These are phyloP conservation scores for Ascoidea tarda DNA, from an alignment of 805 yeast species.

Conservation along the genomic window DNA sequence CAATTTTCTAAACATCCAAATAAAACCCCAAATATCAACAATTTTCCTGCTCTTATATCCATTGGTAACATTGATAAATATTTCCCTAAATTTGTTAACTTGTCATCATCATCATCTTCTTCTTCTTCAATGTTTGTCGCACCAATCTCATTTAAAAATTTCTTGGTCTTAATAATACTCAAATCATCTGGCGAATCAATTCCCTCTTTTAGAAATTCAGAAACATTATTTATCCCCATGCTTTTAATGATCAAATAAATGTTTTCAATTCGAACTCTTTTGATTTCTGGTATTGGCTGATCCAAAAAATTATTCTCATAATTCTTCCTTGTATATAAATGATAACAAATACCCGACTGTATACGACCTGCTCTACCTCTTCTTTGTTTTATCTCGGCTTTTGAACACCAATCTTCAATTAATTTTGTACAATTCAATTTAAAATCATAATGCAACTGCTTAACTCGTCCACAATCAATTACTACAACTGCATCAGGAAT, in stretches of 20 bases:
- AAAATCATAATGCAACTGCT: conserved; percentile 60
- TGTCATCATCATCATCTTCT: conserved; percentile 20
- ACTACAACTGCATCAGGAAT: conserved; percentile 92
- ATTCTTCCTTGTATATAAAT: conserved; percentile 54
- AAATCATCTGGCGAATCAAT: conserved; percentile 63
- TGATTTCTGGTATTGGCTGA: conserved; percentile 82
- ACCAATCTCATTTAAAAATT: conserved; percentile 53
- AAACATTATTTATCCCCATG: conserved; percentile 71
- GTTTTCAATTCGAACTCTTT: conserved; percentile 71
- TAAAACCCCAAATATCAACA: conserved; percentile 64
- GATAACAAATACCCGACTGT: conserved; percentile 67
- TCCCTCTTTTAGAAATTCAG: conserved; percentile 55
- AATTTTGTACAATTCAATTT: conserved; percentile 54
- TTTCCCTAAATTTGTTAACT: conserved; percentile 58
- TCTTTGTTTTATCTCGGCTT: conserved; percentile 81
- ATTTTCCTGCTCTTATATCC: conserved; percentile 75
- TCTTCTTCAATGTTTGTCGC: conserved; percentile 33
- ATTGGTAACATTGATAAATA: conserved; percentile 73
- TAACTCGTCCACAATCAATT: conserved; percentile 77
- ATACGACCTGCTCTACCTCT: conserved; percentile 99
- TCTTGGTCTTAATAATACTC: conserved; percentile 36
- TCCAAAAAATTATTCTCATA: conserved; percentile 41
- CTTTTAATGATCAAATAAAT: conserved; percentile 74
- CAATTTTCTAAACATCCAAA: conserved; percentile 73
- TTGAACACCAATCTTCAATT: conserved; percentile 75